These are phyloP conservation scores for Boletus calvinii DNA, from an alignment of 1,284 basidiomycete species.

Conservation along the genomic window DNA sequence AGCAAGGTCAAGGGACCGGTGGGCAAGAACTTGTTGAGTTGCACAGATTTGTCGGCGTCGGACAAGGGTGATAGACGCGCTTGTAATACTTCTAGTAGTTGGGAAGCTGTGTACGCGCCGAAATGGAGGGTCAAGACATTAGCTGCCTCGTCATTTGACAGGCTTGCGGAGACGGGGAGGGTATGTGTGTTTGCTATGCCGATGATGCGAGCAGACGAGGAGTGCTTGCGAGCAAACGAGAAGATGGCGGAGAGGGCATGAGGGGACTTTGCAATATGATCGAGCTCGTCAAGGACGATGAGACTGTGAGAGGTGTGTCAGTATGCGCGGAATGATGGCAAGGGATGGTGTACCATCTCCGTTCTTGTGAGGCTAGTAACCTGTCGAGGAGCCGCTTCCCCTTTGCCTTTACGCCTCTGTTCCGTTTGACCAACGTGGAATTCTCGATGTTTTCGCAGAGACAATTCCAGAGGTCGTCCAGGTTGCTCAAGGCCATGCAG, in stretches of 20 bases:
- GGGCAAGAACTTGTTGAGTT: conserved; percentile 58
- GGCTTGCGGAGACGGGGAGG: conserved; percentile 47
- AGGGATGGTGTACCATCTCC: conserved; percentile 54
- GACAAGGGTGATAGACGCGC: conserved; percentile 53
- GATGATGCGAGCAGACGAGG: conserved; percentile 54
- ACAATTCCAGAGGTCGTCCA: conserved; percentile 70
- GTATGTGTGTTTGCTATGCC: conserved; percentile 85
- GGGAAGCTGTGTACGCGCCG: conserved; percentile 65
- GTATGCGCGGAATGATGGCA: background rate
- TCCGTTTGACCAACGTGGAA: conserved; percentile 37
- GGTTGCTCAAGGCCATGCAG: conserved; percentile 69
- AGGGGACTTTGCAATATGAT: conserved; percentile 63
- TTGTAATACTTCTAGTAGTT: conserved; percentile 65
- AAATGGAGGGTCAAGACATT: conserved; percentile 70
- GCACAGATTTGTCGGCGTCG: conserved; percentile 32
- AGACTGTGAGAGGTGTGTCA: conserved; percentile 44
- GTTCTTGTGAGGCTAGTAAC: conserved; percentile 36
- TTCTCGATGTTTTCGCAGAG: conserved; percentile 56
- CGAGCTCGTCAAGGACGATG: conserved; percentile 76
- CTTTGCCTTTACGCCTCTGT: conserved; percentile 41
- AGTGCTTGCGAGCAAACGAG: conserved; percentile 52
- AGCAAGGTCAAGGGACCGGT: conserved; percentile 60
- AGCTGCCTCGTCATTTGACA: conserved; percentile 25
- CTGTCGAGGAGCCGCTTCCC: conserved; percentile 44
- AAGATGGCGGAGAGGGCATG: conserved; percentile 62